These are phyloP conservation scores for Trichosphaerium sp. DNA, from an alignment of 78 protist species.

Conservation along the genomic window DNA sequence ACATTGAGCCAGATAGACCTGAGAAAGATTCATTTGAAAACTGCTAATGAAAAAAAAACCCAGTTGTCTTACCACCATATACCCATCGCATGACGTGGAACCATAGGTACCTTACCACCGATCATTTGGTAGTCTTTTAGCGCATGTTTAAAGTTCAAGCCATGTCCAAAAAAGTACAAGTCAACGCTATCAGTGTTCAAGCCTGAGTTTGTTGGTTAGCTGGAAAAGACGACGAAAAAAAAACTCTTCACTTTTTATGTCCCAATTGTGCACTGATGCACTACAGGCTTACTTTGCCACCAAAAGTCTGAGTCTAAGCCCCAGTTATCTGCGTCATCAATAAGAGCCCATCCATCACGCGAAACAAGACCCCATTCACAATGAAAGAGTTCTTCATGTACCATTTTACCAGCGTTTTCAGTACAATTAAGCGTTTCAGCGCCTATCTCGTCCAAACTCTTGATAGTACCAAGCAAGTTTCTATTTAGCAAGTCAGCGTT, in stretches of 20 bases:
- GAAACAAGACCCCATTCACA: slow-evolving; percentile 43
- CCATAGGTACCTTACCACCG: slow-evolving; percentile 9
- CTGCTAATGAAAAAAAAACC: neutral
- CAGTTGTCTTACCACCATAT: neutral
- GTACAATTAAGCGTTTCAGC: slow-evolving; percentile 8
- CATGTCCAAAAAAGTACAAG: slow-evolving; percentile 39
- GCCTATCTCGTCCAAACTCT: neutral
- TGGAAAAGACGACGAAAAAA: neutral
- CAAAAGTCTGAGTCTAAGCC: no score
- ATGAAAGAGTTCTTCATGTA: slow-evolving; percentile 4
- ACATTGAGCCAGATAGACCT: neutral
- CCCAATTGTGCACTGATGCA: slow-evolving; percentile 12
- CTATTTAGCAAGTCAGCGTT: no score
- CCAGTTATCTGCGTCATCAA: no score
- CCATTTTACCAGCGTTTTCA: neutral
- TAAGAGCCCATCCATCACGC: slow-evolving; percentile 26
- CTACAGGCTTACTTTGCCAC: no score
- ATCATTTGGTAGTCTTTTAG: slow-evolving; percentile 22
- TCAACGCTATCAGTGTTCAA: neutral
- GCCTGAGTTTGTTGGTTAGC: neutral
- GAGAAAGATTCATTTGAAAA: neutral
- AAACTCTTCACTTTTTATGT: neutral
- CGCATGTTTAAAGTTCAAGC: slow-evolving; percentile 24
- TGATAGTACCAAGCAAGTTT: slow-evolving; percentile 26
- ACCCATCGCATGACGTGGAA: slow-evolving; percentile 25